Base-by-base conservation (phyloP, 2,329 filamentous ascomycete genomes). In the Microdochium bolleyi region DNA sequence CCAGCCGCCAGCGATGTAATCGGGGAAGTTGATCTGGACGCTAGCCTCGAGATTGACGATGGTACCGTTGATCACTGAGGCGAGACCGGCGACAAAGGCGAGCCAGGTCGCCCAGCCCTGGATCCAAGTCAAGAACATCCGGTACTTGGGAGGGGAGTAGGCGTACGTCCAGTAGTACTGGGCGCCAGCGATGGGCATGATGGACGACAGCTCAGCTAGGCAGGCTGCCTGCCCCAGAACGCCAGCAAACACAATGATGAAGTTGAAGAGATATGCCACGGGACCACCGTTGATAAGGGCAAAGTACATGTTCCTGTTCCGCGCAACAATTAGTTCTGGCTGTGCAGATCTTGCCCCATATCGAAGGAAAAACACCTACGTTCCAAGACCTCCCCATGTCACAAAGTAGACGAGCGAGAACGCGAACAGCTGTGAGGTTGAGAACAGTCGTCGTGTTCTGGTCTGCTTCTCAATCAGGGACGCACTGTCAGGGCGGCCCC, bases 281-380 rank as follows among this genome's bases (percentile, higher is more conserved):
- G 54, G 54, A 2, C 54, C 54, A 3, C 54, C 54, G 32, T 55
- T 55, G n/a, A 49, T 32, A 13, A 55, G 30, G 46, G 54, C 51
- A 44, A 51, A 55, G 25, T 55, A 55, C 54, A 55, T 55, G 49
- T 55, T 55, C 3, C 53, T 55, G n/a, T n/a, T n/a, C n/a, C n/a
- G n/a, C n/a, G n/a, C n/a, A n/a, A n/a, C n/a, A n/a, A n/a, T n/a
- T n/a, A n/a, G n/a, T n/a, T n/a, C n/a, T n/a, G n/a, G n/a, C n/a
- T n/a, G n/a, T n/a, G n/a, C n/a, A n/a, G n/a, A n/a, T n/a, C n/a
- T n/a, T n/a, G n/a, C n/a, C n/a, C n/a, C n/a, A 10, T 19, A 5
- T 16, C 22, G 48, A 11, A n/a, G 14, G 14, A 24, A 7, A 5
- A 4, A 11, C 24, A 30, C 53, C 51, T 48, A 55, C 53, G 49